phyloP scores from a whole-genome alignment of 305 asterid species.

The Rubia occidens region DNA sequence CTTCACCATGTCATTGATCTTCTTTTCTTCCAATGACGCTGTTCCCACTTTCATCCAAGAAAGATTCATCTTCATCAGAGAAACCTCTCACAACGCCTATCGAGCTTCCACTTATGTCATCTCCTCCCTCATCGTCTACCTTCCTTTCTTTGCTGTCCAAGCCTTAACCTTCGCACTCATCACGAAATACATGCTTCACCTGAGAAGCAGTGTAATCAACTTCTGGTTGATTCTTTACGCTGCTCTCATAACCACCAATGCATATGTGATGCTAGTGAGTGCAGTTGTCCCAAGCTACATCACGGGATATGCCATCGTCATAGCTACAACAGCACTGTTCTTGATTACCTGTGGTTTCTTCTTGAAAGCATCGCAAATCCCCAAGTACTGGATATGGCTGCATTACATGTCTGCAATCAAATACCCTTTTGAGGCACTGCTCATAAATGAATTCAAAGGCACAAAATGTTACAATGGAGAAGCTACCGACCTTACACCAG shows the following conservation, averaged over 20 bases:
- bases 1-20: constrained; percentile 58
- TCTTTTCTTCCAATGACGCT: constrained; percentile 80
- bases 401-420: constrained; percentile 83
- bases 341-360: constrained; percentile 84
- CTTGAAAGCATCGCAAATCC: constrained; percentile 67
- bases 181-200: constrained; percentile 44
- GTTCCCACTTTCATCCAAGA: constrained; percentile 88
- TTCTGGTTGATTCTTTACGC: constrained; percentile 80
- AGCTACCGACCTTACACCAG: constrained; percentile 52
- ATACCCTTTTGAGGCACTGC: constrained; percentile 80
- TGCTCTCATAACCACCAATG: constrained; percentile 74
- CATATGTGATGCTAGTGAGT: constrained; percentile 77
- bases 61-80: constrained; percentile 76
- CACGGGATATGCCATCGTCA: constrained; percentile 79
- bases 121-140: constrained; percentile 73
- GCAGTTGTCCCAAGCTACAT: constrained; percentile 80
- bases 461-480: constrained; percentile 45
- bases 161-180: constrained; percentile 67
- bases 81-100: constrained; percentile 79
- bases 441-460: constrained; percentile 71
- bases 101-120: constrained; percentile 69
- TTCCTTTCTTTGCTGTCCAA: constrained; percentile 72
- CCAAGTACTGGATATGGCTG: constrained; percentile 66
- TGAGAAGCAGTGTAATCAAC: constrained; percentile 34
- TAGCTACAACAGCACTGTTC: constrained; percentile 87